Evolutionary conservation across 116 monocot species (phyloP), one percentile per base, ranked within the genome.

Genomic region (Posidonia oceanica): DNA sequence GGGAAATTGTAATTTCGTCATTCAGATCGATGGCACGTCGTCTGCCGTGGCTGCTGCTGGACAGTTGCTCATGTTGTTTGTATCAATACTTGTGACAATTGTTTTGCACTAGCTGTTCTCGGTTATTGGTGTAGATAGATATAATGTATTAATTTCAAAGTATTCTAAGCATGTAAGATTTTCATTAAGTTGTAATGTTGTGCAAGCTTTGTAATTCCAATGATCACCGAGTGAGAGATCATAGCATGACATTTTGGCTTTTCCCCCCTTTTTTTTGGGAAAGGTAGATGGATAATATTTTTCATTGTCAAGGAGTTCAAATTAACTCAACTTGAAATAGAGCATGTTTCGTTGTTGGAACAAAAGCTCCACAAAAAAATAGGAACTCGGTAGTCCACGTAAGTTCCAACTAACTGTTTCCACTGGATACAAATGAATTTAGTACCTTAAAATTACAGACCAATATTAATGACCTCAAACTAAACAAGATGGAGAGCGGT

Each of bases 1-100:
- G 20, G 66, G 64, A 0, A 10, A 7, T 0, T 80, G 75, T 59
- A 67, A 70, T 21, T 79, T 78, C 60, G 54, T 39, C 20, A 15
- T 78, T 5, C 78, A 78, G 69, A 69, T 76, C 2, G 61, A 61
- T 61, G 5, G n/a, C 57, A 10, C 57, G 15, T 57, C n/a, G 16
- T 14, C 57, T 0, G 29, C 29, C 29, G 29, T 29, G 29, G 29
- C 29, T 29, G 29, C 29, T 29, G 1, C 29, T 0, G 29, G 57
- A 18, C 57, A 11, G 56, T 18, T 56, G 14, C 56, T 2, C 56
- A 16, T 56, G 8, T 56, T 11, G 56, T 0, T 16, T 16, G 56
- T 18, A 56, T 56, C 56, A 11, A 18, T 18, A 16, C 14, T 56
- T 56, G n/a, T n/a, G n/a, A n/a, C n/a, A n/a, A n/a, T 29, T 29